Base-by-base conservation (phyloP, 78 protist species). In the Emiliania huxleyi region DNA sequence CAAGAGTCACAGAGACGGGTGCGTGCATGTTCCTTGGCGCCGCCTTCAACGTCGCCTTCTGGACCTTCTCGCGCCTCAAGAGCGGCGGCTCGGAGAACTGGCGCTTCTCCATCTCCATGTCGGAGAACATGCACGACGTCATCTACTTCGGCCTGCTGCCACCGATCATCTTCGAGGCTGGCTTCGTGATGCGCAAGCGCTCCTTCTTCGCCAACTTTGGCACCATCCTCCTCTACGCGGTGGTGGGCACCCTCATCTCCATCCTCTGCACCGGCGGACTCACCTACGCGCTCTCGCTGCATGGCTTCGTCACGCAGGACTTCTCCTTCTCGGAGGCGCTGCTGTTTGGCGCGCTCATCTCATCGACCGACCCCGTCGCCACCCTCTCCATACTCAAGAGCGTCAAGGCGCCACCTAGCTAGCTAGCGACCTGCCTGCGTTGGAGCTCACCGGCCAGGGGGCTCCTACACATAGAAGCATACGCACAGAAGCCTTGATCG, bases 331-430 rank as follows among this genome's bases (percentile, higher is more conserved):
- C 62, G 29, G 62, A 52, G 62, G 62, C 15, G 62, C 62, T 52
- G 62, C 62, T 52, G 29, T 52, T 52, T 52, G 62, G 62, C 8
- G 37, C 85, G 1, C 46, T 77, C 48, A 77, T 77, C 42, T 77
- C 85, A 3, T 77, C 85, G 18, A 77, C 85, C 46, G 85, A 77
- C 85, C 85, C 85, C 19, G 46, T 73, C 83, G 83, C 83, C 42
- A 73, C 83, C 44, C 37, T 73, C 8, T 29, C 83, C 18, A 73
- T 73, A 18, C 83, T 73, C 83, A 3, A 3, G 21, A 8, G 40
- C 83, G 33, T 40, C n/a, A 21, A 40, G 22, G 87, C 87, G 15
- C 22, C 22, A 15, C 21, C 48, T n/a, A n/a, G n/a, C n/a, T n/a
- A n/a, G n/a, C n/a, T n/a, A n/a, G n/a, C n/a, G n/a, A n/a, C n/a